Conservation (phyloP, 805 yeast genomes). For the Lipomyces spencermartinsiae region DNA sequence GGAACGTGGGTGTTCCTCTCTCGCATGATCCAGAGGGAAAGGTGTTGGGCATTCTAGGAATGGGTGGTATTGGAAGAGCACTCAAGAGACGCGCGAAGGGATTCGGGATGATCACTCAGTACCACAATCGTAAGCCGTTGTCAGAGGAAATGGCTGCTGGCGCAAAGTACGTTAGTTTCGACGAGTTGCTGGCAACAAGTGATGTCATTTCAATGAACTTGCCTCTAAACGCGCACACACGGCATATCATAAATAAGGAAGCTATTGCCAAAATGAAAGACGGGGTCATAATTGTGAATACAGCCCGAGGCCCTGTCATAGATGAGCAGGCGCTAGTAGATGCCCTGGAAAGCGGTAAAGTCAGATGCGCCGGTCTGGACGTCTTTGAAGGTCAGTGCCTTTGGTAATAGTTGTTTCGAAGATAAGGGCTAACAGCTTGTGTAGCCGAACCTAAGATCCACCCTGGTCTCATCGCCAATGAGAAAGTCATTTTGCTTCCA, state of each 20-base stretch:
- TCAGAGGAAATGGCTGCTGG: constrained; percentile 67
- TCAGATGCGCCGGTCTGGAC: constrained; percentile 65
- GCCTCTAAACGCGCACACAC: constrained; percentile 76
- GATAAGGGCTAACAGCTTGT: constrained; percentile 46
- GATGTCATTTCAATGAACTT: constrained; percentile 78
- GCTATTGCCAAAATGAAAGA: constrained; percentile 73
- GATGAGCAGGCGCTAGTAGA: constrained; percentile 63
- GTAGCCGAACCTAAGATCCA: constrained; percentile 62
- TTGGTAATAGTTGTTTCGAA: neutral
- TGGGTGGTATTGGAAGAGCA: constrained; percentile 91
- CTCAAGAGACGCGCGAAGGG: constrained; percentile 73
- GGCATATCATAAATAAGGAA: constrained; percentile 67
- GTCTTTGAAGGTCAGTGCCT: constrained; percentile 56
- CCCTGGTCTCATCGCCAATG: constrained; percentile 56
- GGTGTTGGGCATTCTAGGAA: constrained; percentile 78
- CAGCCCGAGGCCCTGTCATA: constrained; percentile 85
- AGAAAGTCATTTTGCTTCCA: constrained; percentile 70
- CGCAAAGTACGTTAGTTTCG: constrained; percentile 73
- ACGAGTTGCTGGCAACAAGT: constrained; percentile 64
- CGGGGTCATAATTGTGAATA: constrained; percentile 78
- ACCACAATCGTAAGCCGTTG: constrained; percentile 71
- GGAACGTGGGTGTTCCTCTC: constrained; percentile 65
- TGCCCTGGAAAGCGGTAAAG: constrained; percentile 59
- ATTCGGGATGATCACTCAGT: constrained; percentile 77
- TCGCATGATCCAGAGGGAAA: constrained; percentile 81